These are phyloP conservation scores for Silene vulgaris DNA, from an alignment of 179 eudicot species.

Conservation along the genomic window DNA sequence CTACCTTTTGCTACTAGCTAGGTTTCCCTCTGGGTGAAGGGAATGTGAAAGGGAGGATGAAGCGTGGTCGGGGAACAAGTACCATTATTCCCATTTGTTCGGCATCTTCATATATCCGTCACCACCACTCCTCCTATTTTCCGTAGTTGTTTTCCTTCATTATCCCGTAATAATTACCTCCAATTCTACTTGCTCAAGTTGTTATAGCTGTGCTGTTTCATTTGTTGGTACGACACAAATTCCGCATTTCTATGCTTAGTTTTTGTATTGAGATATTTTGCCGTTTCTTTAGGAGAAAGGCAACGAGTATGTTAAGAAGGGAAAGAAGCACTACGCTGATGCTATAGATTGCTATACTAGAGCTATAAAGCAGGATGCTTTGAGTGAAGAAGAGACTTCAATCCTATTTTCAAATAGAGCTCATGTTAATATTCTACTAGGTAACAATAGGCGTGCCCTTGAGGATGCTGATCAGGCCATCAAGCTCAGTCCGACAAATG, in stretches of 20 bases:
- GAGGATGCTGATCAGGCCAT: slow-evolving; percentile 86
- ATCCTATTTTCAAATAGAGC: slow-evolving; percentile 76
- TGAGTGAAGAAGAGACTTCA: slow-evolving; percentile 63
- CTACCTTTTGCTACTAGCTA: too few species aligned
- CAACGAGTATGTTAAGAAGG: slow-evolving; percentile 77
- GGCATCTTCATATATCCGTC: too few species aligned
- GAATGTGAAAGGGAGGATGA: neutral
- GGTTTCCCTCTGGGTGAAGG: too few species aligned
- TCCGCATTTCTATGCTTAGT: neutral
- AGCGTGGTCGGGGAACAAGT: neutral
- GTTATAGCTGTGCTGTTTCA: too few species aligned
- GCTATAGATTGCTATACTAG: slow-evolving; percentile 86
- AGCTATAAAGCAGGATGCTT: slow-evolving; percentile 79
- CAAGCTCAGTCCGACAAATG: slow-evolving; percentile 61
- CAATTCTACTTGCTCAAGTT: neutral
- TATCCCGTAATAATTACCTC: neutral
- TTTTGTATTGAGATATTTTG: neutral
- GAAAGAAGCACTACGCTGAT: slow-evolving; percentile 76
- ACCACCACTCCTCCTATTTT: too few species aligned
- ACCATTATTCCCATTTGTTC: too few species aligned
- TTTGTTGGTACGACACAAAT: neutral
- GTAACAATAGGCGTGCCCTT: slow-evolving; percentile 81
- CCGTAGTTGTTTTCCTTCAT: neutral
- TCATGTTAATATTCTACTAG: slow-evolving; percentile 78
- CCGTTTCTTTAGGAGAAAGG: slow-evolving; percentile 59